These are phyloP conservation scores for Eucalyptus melliodora DNA, from an alignment of 345 rosid genomes.

Conservation along the genomic window DNA sequence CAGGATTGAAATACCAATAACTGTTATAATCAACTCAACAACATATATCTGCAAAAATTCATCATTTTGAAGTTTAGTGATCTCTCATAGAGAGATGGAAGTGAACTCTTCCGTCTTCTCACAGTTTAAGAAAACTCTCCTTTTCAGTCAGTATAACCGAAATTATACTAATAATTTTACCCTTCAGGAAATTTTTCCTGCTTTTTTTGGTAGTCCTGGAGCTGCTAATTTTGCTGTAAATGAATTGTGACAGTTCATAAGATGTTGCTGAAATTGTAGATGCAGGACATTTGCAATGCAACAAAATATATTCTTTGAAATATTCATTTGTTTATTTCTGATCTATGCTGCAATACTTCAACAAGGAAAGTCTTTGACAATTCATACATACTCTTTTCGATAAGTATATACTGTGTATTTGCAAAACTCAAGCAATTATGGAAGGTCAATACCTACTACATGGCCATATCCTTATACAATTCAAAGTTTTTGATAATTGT, in stretches of 20 bases:
- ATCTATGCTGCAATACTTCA: background rate
- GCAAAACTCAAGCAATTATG: background rate
- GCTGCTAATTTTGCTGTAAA: background rate
- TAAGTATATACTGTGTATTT: background rate
- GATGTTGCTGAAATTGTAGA: background rate
- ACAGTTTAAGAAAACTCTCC: background rate
- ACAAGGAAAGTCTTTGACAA: background rate
- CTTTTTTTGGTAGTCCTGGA: background rate
- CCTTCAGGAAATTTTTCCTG: background rate
- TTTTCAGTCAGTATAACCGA: background rate
- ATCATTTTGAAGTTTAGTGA: background rate
- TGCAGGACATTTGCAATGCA: background rate
- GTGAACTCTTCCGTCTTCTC: background rate
- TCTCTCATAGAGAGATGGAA: background rate
- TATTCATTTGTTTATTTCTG: background rate
- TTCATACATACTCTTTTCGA: background rate
- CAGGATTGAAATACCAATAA: background rate
- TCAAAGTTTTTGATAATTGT: background rate
- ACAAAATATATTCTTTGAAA: background rate
- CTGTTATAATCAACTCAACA: background rate
- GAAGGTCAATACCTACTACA: background rate
- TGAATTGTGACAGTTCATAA: background rate
- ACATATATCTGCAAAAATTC: background rate
- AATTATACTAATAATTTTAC: background rate
- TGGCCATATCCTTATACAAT: background rate